These are phyloP conservation scores for Chalara sp. DNA, from an alignment of 2,329 filamentous ascomycete species.

Conservation along the genomic window DNA sequence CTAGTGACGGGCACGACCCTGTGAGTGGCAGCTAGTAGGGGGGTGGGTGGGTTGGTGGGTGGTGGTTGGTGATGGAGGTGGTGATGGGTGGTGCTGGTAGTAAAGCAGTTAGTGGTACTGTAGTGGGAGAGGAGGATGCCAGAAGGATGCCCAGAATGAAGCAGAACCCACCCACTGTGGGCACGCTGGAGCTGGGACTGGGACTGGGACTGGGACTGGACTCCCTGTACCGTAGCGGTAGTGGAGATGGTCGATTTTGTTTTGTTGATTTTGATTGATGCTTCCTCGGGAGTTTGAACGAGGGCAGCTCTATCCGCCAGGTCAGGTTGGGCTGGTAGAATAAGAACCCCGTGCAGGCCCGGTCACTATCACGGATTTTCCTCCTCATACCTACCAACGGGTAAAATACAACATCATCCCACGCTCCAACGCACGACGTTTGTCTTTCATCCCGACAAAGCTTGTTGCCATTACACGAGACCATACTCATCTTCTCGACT, in stretches of 20 bases:
- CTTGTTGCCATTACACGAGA: conserved; percentile 14
- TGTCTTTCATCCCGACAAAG: conserved; percentile 10
- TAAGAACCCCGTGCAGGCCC: conserved; percentile 21
- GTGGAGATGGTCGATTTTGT: no score
- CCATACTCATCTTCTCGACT: conserved; percentile 2
- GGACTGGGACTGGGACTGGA: no score
- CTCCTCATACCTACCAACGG: conserved; percentile 11
- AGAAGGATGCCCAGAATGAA: no score
- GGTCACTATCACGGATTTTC: conserved; percentile 18
- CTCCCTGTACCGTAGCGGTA: no score
- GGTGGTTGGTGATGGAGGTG: background rate
- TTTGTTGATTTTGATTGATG: no score
- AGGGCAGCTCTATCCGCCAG: conserved; percentile 1
- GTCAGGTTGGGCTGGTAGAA: conserved; percentile 12
- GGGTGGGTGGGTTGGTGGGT: background rate
- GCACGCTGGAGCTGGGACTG: no score
- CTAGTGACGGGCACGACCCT: background rate
- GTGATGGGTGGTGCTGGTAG: no score
- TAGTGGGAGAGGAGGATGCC: no score
- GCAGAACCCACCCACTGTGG: no score
- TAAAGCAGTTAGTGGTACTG: no score
- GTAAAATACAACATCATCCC: background rate
- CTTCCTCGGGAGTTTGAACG: background rate
- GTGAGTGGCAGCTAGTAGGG: background rate
- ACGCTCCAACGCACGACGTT: conserved; percentile 9